Conservation (phyloP, 2,329 filamentous ascomycete species). For the Cladosporium cucumerinum region DNA sequence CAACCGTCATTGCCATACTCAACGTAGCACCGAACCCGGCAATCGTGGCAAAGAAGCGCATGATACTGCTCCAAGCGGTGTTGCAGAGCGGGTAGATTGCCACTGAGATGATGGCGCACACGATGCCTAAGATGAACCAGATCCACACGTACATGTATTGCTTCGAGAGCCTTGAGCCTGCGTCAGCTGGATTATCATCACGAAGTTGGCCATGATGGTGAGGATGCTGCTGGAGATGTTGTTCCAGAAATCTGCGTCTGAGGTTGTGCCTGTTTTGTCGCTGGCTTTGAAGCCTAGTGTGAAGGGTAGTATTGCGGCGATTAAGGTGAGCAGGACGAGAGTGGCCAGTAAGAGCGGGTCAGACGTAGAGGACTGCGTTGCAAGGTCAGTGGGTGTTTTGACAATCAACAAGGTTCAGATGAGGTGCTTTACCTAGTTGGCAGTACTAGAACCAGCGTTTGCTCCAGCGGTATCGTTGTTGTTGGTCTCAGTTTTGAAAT, state of each 20-base stretch:
- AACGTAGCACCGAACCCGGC: conserved; percentile 9
- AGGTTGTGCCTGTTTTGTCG: neutral
- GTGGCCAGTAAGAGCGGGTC: neutral
- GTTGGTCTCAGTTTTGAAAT: no score
- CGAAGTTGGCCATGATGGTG: conserved; percentile 4
- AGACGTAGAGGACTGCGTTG: no score
- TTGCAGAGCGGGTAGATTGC: neutral
- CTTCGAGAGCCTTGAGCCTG: neutral
- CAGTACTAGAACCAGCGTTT: no score
- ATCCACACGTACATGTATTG: neutral
- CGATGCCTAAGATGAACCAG: neutral
- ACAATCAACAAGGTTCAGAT: no score
- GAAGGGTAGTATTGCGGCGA: neutral
- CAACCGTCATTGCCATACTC: conserved; percentile 1
- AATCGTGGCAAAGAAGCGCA: neutral
- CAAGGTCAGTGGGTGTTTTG: no score
- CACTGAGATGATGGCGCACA: neutral
- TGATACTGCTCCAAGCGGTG: neutral
- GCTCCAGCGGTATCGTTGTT: no score
- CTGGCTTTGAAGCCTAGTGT: neutral
- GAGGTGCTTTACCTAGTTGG: no score
- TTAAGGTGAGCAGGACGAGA: neutral
- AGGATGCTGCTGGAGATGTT: conserved; percentile 5
- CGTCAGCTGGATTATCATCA: neutral
- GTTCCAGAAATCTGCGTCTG: conserved; percentile 7